These are phyloP conservation scores for Penicillium fimorum DNA, from an alignment of 495 filamentous ascomycete species.

Conservation along the genomic window DNA sequence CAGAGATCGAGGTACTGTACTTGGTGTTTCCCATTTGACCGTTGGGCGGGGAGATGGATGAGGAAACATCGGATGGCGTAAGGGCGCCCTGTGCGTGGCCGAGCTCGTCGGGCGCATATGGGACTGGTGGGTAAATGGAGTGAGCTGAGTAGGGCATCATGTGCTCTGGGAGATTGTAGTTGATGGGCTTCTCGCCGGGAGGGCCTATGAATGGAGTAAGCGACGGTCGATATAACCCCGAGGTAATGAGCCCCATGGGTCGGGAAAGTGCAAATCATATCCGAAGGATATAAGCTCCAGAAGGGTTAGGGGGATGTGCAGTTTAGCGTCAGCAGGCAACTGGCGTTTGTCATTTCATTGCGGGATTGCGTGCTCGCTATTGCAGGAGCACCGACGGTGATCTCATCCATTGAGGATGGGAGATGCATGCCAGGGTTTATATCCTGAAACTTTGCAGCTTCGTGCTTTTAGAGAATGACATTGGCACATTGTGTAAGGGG, in stretches of 20 bases:
- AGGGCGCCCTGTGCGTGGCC: slow-evolving; percentile 39
- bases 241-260: slow-evolving; percentile 16
- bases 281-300: slow-evolving; percentile 9
- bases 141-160: slow-evolving; percentile 47
- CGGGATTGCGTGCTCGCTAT: slow-evolving; percentile 47
- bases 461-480: not conserved
- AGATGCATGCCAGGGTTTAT: not conserved
- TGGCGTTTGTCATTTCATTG: slow-evolving; percentile 35
- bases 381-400: slow-evolving; percentile 18
- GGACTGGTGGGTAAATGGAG: slow-evolving; percentile 47
- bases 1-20: slow-evolving; percentile 46
- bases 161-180: slow-evolving; percentile 45
- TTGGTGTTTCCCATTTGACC: slow-evolving; percentile 47
- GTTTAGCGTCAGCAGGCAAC: slow-evolving; percentile 13
- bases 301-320: slow-evolving; percentile 17
- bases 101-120: slow-evolving; percentile 43
- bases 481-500: not conserved
- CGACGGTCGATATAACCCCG: slow-evolving; percentile 19
- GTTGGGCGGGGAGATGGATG: slow-evolving; percentile 49
- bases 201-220: slow-evolving; percentile 31
- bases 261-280: slow-evolving; percentile 23
- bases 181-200: slow-evolving; percentile 43
- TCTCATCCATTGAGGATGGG: slow-evolving; percentile 20
- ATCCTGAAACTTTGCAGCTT: not conserved
- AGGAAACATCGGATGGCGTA: slow-evolving; percentile 49